Evolutionary conservation across 176 grass and related monocot genomes (phyloP), one percentile per base, ranked within the genome.

Genomic region (Coix lacrymajobi): DNA sequence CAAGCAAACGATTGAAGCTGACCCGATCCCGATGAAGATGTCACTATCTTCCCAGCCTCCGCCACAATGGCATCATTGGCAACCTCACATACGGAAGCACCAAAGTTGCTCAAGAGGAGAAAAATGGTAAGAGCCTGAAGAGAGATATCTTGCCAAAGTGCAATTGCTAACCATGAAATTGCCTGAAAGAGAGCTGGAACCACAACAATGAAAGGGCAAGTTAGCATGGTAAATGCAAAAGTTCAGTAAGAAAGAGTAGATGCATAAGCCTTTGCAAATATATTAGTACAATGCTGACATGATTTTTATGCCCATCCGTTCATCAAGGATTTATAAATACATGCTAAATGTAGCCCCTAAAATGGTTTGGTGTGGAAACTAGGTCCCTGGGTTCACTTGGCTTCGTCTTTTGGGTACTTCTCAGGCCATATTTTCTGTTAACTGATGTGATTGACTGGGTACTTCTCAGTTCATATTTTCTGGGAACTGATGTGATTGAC

Each of bases 61-160:
- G 87, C 91, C 44, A 99, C 93, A 66, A 99, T 94, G 80, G 96
- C 96, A 82, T 96, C 96, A 87, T 99, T 99, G 38, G 96, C 96
- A 76, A 99, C 96, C 89, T 99, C 96, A 78, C 87, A 92, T 85
- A 96, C 89, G 65, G 97, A 96, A 34, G 97, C 93, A 41, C 97
- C 97, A 57, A 99, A 92, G 82, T 99, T 99, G 83, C 97, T 92
- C 32, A 99, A 87, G 16, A 99, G 93, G 87, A 99, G 97, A 72
- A 99, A 90, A 34, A 94, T 37, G 34, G 93, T 94, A 79, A 99
- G 83, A 52, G 74, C 40, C 3, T 85, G 60, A 74, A 99, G 62
- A 56, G 97, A 92, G 80, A 94, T 89, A 49, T 81, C 88, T 19
- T 91, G 85, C 82, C 92, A 93, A 33, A 86, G 69, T 17, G 85